A percentile compares a stretch with the other conserved stretches of the same genome.
phyloP scores from a whole-genome alignment of 1,284 basidiomycete species.

The Exobasidium rhododendri region DNA sequence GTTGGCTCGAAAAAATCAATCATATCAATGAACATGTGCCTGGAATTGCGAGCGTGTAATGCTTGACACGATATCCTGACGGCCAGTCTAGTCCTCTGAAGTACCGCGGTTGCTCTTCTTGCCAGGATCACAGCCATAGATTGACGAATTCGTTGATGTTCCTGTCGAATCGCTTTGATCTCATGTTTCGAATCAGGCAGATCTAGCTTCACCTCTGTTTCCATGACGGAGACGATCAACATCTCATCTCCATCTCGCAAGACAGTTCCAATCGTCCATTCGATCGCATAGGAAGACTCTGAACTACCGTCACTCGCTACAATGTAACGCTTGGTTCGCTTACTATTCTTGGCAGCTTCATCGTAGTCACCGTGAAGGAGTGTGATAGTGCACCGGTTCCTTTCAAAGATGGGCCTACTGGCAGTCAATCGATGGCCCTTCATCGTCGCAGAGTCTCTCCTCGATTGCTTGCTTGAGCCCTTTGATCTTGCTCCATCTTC shows the following conservation, averaged over 20 bases:
- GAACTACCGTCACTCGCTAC: slow-evolving; percentile 91
- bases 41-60: slow-evolving; percentile 73
- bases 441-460: too few species aligned
- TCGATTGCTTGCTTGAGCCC: slow-evolving; percentile 15
- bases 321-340: slow-evolving; percentile 71
- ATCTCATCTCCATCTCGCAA: slow-evolving; percentile 78
- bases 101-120: slow-evolving; percentile 78
- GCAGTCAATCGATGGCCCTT: slow-evolving; percentile 20
- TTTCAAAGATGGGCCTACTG: slow-evolving; percentile 72
- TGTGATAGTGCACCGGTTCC: slow-evolving; percentile 87
- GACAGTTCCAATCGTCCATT: slow-evolving; percentile 82
- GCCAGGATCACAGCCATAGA: slow-evolving; percentile 75
- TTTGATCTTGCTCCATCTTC: neutral
- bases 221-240: slow-evolving; percentile 72
- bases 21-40: slow-evolving; percentile 85
- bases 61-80: slow-evolving; percentile 87
- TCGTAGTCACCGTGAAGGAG: slow-evolving; percentile 65
- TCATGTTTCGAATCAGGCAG: slow-evolving; percentile 61
- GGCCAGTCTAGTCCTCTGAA: slow-evolving; percentile 83
- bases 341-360: slow-evolving; percentile 56
- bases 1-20: slow-evolving; percentile 86
- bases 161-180: slow-evolving; percentile 71
- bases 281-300: slow-evolving; percentile 47
- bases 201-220: slow-evolving; percentile 87
- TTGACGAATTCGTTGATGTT: slow-evolving; percentile 88